Percentiles rank a stretch among this genome's conserved stretches.
Conservation (phyloP, 108 stramenopile species). For the Skeletonema grethae region DNA sequence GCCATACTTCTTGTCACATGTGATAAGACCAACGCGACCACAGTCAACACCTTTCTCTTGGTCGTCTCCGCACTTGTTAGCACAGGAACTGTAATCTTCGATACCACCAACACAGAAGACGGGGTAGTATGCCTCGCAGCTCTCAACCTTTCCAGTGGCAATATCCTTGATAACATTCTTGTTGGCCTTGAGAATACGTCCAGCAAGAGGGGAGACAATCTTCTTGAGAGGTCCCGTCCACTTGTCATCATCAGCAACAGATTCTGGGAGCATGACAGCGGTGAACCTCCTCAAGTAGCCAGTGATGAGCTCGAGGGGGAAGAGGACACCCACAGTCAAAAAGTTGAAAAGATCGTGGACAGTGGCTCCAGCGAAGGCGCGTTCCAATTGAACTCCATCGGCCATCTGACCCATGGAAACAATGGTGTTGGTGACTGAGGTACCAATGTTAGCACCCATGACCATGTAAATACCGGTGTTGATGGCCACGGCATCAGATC, state of each 20-base stretch:
- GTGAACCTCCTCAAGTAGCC: slow-evolving; percentile 66
- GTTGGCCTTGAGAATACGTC: slow-evolving; percentile 77
- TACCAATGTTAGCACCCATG: slow-evolving; percentile 93
- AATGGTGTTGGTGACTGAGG: slow-evolving; percentile 71
- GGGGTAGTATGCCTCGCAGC: slow-evolving; percentile 67
- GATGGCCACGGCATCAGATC: slow-evolving; percentile 65
- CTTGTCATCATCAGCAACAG: slow-evolving; percentile 54
- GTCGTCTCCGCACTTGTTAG: slow-evolving; percentile 23
- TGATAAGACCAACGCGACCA: slow-evolving; percentile 64
- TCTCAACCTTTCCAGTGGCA: slow-evolving; percentile 53
- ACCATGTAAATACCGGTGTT: slow-evolving; percentile 82
- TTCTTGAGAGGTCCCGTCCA: slow-evolving; percentile 83
- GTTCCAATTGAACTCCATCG: slow-evolving; percentile 84
- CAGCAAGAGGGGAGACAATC: slow-evolving; percentile 69
- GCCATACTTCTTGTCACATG: slow-evolving; percentile 59
- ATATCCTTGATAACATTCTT: slow-evolving; percentile 75
- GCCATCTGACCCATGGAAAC: slow-evolving; percentile 89
- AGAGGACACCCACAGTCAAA: slow-evolving; percentile 74
- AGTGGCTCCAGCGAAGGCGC: slow-evolving; percentile 90
- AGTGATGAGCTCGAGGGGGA: slow-evolving; percentile 77
- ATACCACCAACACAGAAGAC: slow-evolving; percentile 47
- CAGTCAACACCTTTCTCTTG: slow-evolving; percentile 21
- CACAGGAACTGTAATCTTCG: slow-evolving; percentile 58
- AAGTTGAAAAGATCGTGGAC: slow-evolving; percentile 95
- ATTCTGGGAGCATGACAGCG: slow-evolving; percentile 61